Evolutionary conservation across 805 yeast species (phyloP).

Genomic region (Hanseniaspora thailandica): DNA sequence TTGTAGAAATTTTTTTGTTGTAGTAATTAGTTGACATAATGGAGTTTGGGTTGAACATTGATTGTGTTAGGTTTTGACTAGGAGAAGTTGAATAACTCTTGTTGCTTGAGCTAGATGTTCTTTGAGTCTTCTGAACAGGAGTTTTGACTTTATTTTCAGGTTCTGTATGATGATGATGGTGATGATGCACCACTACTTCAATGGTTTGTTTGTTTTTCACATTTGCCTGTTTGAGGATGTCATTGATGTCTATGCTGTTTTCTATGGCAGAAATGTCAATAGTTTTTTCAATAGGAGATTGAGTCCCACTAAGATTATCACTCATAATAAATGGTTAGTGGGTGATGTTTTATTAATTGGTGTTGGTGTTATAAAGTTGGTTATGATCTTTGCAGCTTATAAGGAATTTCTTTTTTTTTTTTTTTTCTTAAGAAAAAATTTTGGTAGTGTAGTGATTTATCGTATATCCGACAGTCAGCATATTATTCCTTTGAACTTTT

Average conservation of each 20-base stretch:
- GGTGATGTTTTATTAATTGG: no score
- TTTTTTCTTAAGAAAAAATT: no score
- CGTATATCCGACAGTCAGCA: no score
- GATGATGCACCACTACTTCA: slow-evolving; percentile 23
- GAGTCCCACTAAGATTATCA: background rate
- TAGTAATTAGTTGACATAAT: background rate
- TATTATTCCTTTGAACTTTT: no score
- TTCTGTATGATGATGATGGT: slow-evolving; percentile 21
- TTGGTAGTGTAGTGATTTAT: no score
- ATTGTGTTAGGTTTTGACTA: background rate
- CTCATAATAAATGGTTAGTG: no score
- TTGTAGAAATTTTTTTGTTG: background rate
- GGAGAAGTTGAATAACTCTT: slow-evolving; percentile 1
- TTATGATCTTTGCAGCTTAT: no score
- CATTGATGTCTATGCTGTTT: background rate
- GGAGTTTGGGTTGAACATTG: slow-evolving; percentile 4
- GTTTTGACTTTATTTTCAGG: slow-evolving; percentile 14
- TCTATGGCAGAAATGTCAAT: background rate
- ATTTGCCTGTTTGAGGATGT: background rate
- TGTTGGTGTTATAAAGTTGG: no score
- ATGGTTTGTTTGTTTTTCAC: background rate
- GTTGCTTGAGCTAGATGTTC: background rate
- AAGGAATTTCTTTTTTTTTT: background rate
- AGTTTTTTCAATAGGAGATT: background rate
- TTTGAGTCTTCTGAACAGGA: slow-evolving; percentile 9